phyloP scores from a whole-genome alignment of 139 green algal species.

The Axilococcus clingmanii region DNA sequence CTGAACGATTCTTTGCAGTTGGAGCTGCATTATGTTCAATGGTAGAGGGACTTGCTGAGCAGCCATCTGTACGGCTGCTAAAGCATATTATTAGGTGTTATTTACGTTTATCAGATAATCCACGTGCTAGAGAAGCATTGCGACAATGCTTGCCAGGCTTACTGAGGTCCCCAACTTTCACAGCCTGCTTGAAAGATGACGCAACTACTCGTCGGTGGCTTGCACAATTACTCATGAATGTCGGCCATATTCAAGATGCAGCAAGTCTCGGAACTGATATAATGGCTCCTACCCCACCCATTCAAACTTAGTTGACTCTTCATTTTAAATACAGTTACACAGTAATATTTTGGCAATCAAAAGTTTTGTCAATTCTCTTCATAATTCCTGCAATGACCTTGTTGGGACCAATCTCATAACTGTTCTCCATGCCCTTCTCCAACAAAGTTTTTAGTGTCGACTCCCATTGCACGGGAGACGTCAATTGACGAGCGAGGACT shows the following conservation, averaged over 20 bases:
- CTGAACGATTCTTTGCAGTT: slow-evolving; percentile 97
- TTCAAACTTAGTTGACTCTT: no score
- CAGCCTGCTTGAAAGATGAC: slow-evolving; percentile 87
- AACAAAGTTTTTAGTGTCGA: slow-evolving; percentile 77
- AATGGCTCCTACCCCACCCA: slow-evolving; percentile 39
- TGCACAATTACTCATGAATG: slow-evolving; percentile 88
- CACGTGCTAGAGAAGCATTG: slow-evolving; percentile 82
- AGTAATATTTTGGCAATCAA: slow-evolving; percentile 49
- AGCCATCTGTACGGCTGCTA: slow-evolving; percentile 85
- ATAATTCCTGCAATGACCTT: slow-evolving; percentile 92
- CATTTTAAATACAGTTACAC: slow-evolving; percentile 34
- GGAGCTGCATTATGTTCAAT: slow-evolving; percentile 85
- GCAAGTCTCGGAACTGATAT: slow-evolving; percentile 42
- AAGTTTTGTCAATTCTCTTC: slow-evolving; percentile 92
- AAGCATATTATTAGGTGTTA: slow-evolving; percentile 99
- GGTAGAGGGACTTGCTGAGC: slow-evolving; percentile 71
- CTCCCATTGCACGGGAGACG: slow-evolving; percentile 93
- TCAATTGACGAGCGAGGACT: slow-evolving; percentile 90
- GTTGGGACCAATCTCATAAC: slow-evolving; percentile 81
- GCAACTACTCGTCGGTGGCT: slow-evolving; percentile 80
- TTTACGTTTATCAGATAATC: slow-evolving; percentile 68
- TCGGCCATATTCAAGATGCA: slow-evolving; percentile 61
- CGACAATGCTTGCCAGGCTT: slow-evolving; percentile 86
- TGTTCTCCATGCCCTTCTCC: slow-evolving; percentile 66
- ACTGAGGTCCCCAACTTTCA: slow-evolving; percentile 83